Conservation (phyloP, 331 rosid genomes). For the Pyracantha coccinea region DNA sequence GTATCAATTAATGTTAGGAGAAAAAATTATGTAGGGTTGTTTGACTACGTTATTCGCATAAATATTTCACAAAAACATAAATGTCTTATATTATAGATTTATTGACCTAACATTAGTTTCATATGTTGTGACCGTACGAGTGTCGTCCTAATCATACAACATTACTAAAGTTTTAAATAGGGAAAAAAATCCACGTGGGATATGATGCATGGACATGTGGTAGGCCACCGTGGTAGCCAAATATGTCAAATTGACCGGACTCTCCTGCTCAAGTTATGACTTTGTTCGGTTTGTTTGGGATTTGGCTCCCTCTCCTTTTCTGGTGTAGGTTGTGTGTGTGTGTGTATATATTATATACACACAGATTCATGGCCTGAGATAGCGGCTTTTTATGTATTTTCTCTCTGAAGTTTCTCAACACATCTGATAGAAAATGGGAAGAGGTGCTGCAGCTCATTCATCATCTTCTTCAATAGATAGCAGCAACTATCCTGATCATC, state of each 20-base stretch:
- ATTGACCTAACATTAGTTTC: too few species aligned
- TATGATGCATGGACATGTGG: background rate
- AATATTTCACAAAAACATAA: too few species aligned
- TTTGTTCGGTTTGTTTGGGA: background rate
- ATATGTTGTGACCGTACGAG: background rate
- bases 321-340: background rate
- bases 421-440: conserved; percentile 3
- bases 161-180: background rate
- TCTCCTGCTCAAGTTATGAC: background rate
- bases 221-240: background rate
- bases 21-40: too few species aligned
- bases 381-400: background rate
- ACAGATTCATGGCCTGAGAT: background rate
- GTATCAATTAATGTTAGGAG: background rate
- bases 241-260: background rate
- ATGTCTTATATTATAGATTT: too few species aligned
- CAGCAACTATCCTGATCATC: conserved; percentile 8
- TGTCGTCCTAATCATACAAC: background rate
- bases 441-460: background rate
- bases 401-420: background rate
- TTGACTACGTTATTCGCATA: accelerated
- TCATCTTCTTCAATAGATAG: conserved; percentile 17
- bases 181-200: background rate
- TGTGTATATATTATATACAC: background rate
- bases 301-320: background rate